Evolutionary conservation across 2,329 filamentous ascomycete species (phyloP), one percentile per base, ranked within the genome.

Genomic region (Albophoma yamanashiensis): DNA sequence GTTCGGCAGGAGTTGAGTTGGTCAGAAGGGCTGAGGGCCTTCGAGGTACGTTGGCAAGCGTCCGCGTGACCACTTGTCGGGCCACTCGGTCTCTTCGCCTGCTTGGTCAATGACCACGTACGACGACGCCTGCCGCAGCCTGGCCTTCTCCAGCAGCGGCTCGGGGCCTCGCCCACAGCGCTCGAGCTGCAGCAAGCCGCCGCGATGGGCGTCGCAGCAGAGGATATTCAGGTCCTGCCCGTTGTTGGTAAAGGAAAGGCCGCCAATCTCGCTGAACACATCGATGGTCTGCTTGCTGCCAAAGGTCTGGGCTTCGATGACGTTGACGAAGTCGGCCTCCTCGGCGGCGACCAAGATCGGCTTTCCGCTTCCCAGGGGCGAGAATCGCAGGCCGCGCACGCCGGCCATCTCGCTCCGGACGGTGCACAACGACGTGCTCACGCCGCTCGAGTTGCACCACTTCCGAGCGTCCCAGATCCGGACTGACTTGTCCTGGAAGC

Each of bases 391-490:
- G 58, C 82, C 86, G 27, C 89, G 82, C 0, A 86, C 86, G 25
- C 87, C 85, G 2, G 88, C 84, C 79, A 91, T 85, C 67, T 88
- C 82, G 31, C 83, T 83, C 50, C 80, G 76, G 31, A 92, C 75
- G 14, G 81, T 81, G 22, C 77, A 76, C 11, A 88, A 65, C 0
- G 83, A 78, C 2, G 65, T 73, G 57, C 76, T 74, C 27, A 68
- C 59, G 7, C 83, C 83, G 5, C 79, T 74, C 11, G 79, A 79
- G 59, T 79, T 75, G 53, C 74, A 79, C 86, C 88, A 90, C 59
- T 82, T 84, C 11, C 89, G 82, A 9, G 89, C 87, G 69, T 93
- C 89, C 85, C 88, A 92, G 56, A 93, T 84, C 64, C 86, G 84
- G 64, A 92, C 80, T 36, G 79, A 81, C 69, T 82, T 87, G 71